Evolutionary conservation across 306 rosid genomes (phyloP).

Genomic region (Gynostemma pentaphyllum): DNA sequence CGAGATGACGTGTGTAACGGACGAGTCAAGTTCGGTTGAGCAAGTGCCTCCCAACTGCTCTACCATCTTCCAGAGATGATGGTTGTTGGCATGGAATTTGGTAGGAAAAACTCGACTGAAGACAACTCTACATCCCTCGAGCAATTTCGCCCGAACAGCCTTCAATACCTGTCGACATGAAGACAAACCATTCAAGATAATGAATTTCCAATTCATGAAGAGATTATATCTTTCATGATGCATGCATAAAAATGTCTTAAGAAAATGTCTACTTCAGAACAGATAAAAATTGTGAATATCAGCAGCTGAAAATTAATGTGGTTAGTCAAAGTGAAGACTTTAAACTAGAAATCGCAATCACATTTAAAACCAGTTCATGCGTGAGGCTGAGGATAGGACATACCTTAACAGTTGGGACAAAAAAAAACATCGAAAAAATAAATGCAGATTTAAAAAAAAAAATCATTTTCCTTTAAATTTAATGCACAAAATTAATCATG

Average conservation of each 20-base stretch:
- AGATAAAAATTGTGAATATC: not conserved
- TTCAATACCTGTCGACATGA: slow-evolving; percentile 42
- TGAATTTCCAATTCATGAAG: not conserved
- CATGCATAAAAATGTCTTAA: not conserved
- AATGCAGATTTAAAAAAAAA: too few species aligned
- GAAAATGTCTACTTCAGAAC: not conserved
- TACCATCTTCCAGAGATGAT: slow-evolving; percentile 59
- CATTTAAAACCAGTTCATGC: too few species aligned
- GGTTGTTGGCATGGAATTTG: slow-evolving; percentile 30
- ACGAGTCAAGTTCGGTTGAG: slow-evolving; percentile 35
- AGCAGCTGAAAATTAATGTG: not conserved
- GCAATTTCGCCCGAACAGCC: slow-evolving; percentile 28
- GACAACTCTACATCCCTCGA: slow-evolving; percentile 49
- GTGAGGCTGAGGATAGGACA: too few species aligned
- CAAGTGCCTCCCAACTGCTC: slow-evolving; percentile 83
- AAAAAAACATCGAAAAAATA: too few species aligned
- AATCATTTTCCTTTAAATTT: too few species aligned
- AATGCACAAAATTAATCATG: too few species aligned
- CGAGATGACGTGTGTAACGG: slow-evolving; percentile 70
- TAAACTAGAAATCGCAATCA: not conserved
- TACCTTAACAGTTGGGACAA: too few species aligned
- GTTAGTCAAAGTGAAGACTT: not conserved
- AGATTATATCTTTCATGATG: not conserved
- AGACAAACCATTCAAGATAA: not conserved
- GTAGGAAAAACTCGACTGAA: slow-evolving; percentile 55